A percentile compares a stretch with the other conserved stretches of the same genome.
phyloP scores from a whole-genome alignment of 2,329 filamentous ascomycete genomes.

The Colletotrichum sp. region DNA sequence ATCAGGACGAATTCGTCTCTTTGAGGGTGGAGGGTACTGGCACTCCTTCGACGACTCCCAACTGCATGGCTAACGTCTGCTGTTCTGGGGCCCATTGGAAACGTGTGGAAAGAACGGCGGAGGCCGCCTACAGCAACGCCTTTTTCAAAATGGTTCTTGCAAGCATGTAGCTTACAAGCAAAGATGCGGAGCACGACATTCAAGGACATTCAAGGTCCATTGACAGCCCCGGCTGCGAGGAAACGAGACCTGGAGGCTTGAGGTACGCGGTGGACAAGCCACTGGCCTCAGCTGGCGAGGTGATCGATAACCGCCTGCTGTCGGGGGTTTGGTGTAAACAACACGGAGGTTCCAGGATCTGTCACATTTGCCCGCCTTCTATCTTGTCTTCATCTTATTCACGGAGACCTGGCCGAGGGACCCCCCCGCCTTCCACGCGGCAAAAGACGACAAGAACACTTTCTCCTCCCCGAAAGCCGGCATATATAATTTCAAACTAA shows the following conservation, averaged over 20 bases:
- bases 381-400: neutral
- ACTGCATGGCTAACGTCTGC: no score
- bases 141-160: neutral
- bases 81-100: no score
- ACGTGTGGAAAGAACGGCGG: no score
- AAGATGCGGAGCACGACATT: neutral
- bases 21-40: no score
- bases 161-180: neutral
- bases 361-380: neutral
- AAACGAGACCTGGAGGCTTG: neutral
- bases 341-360: neutral
- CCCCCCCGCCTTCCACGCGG: no score
- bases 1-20: neutral
- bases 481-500: rapidly evolving
- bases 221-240: neutral
- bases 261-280: neutral
- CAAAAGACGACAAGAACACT: no score
- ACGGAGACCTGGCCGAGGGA: no score
- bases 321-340: neutral
- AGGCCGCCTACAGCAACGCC: no score
- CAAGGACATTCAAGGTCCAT: neutral
- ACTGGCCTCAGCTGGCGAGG: neutral
- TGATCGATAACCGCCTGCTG: neutral
- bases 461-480: neutral
- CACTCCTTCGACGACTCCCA: no score